Conservation (phyloP, 805 yeast species). For the Ogataea sp. region DNA sequence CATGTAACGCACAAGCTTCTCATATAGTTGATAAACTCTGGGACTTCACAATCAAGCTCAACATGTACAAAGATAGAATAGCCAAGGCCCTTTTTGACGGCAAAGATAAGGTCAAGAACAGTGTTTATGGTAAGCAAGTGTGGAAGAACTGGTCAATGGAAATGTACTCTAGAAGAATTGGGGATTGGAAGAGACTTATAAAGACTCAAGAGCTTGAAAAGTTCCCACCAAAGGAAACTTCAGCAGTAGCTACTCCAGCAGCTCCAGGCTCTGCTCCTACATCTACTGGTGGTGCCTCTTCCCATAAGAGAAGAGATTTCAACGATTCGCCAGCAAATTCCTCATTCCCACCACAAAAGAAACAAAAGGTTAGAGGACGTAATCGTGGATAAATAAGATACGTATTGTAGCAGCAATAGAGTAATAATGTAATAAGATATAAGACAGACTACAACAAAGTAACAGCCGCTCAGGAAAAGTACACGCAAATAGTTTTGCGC, state of each 20-base stretch:
- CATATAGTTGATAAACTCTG: conserved; percentile 83
- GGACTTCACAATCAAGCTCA: conserved; percentile 68
- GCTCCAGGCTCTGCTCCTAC: background rate
- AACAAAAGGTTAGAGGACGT: conserved; percentile 1
- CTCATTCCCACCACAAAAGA: background rate
- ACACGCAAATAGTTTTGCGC: no score
- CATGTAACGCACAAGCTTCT: conserved; percentile 86
- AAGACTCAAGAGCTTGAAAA: conserved; percentile 42
- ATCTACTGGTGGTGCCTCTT: background rate
- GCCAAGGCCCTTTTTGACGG: conserved; percentile 57
- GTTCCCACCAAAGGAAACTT: conserved; percentile 13
- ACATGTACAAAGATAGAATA: conserved; percentile 79
- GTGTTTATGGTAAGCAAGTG: conserved; percentile 81
- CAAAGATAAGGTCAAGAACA: conserved; percentile 67
- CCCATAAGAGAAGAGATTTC: background rate
- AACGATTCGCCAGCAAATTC: background rate
- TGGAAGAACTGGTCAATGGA: conserved; percentile 97
- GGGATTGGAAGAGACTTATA: conserved; percentile 71
- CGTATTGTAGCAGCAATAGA: no score
- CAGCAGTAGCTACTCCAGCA: no score
- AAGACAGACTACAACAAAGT: no score
- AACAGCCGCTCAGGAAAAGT: no score
- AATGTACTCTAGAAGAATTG: conserved; percentile 58
- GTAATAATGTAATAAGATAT: no score
- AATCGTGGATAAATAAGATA: background rate